Evolutionary conservation across 768 basidiomycete genomes (phyloP).

Genomic region (Mycena kentingensis): DNA sequence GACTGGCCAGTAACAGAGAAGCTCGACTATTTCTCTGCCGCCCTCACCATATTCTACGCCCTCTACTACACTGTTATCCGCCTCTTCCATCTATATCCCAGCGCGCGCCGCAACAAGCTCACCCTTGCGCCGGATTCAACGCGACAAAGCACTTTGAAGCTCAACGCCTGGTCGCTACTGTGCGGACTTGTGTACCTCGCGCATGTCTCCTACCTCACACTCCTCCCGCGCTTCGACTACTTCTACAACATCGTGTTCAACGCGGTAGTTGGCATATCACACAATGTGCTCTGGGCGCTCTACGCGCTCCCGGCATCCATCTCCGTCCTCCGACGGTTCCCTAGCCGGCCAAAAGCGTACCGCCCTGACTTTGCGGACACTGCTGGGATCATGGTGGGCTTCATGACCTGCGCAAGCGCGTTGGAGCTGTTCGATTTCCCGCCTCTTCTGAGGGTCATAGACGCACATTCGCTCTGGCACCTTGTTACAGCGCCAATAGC

Average conservation of each 20-base stretch:
- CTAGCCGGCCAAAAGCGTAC: slow-evolving; percentile 54
- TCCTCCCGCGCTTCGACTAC: slow-evolving; percentile 86
- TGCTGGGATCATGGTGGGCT: slow-evolving; percentile 59
- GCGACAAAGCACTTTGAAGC: slow-evolving; percentile 18
- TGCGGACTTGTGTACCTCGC: slow-evolving; percentile 59
- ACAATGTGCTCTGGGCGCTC: slow-evolving; percentile 80
- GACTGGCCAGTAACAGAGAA: slow-evolving; percentile 85
- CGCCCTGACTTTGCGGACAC: slow-evolving; percentile 56
- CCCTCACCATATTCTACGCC: slow-evolving; percentile 76
- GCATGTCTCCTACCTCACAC: slow-evolving; percentile 79
- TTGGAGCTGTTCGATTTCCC: slow-evolving; percentile 94
- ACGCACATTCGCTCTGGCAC: slow-evolving; percentile 96
- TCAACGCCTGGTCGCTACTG: slow-evolving; percentile 47
- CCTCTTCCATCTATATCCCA: slow-evolving; percentile 72
- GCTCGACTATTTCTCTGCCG: slow-evolving; percentile 95
- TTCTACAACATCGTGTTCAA: slow-evolving; percentile 91
- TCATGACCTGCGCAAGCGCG: slow-evolving; percentile 72
- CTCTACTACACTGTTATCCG: slow-evolving; percentile 80
- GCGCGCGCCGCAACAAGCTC: slow-evolving; percentile 31
- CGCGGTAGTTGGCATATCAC: slow-evolving; percentile 68
- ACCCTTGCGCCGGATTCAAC: slow-evolving; percentile 26
- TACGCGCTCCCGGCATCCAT: slow-evolving; percentile 62
- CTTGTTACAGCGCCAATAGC: slow-evolving; percentile 78
- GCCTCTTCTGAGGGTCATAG: slow-evolving; percentile 70
- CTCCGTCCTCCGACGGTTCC: slow-evolving; percentile 56